Percentiles rank a stretch among this genome's conserved stretches.
Evolutionary conservation across 257 asterid genomes (phyloP).

Genomic region (Solanum sejunctum): DNA sequence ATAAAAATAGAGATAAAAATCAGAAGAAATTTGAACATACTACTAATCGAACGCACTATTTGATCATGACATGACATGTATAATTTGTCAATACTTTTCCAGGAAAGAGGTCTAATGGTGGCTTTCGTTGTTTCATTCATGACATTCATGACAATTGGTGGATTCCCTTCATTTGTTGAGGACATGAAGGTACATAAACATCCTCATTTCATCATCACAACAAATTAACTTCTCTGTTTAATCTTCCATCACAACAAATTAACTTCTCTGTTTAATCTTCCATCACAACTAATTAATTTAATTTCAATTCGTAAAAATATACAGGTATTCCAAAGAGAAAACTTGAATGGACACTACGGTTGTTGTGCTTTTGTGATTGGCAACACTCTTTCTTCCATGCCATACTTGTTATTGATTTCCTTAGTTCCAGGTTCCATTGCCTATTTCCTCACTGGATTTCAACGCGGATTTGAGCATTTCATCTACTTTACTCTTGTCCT

Average conservation of each 20-base stretch:
- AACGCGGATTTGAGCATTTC: not conserved
- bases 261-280: not conserved
- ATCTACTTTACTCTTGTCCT: slow-evolving; percentile 1
- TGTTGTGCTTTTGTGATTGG: slow-evolving; percentile 13
- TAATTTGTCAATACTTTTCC: not conserved
- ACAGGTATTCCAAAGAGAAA: slow-evolving; percentile 21
- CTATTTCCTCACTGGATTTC: slow-evolving; percentile 12
- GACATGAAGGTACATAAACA: slow-evolving; percentile 32
- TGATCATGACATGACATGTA: not conserved
- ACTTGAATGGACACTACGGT: slow-evolving; percentile 21
- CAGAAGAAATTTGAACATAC: not conserved
- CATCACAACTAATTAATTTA: not conserved
- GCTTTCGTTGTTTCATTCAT: slow-evolving; percentile 41
- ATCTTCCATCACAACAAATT: not conserved
- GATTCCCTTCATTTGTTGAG: slow-evolving; percentile 50
- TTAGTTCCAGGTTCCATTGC: slow-evolving; percentile 15
- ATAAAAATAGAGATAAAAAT: too few species aligned
- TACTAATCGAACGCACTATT: not conserved
- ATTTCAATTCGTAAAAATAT: not conserved
- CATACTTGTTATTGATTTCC: slow-evolving; percentile 16
- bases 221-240: not conserved
- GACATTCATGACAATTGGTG: slow-evolving; percentile 45
- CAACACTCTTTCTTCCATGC: slow-evolving; percentile 9
- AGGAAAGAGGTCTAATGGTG: slow-evolving; percentile 29
- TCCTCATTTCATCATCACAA: not conserved